Conservation (phyloP, 352 stramenopile species). For the Phytophthora chlamydospora region DNA sequence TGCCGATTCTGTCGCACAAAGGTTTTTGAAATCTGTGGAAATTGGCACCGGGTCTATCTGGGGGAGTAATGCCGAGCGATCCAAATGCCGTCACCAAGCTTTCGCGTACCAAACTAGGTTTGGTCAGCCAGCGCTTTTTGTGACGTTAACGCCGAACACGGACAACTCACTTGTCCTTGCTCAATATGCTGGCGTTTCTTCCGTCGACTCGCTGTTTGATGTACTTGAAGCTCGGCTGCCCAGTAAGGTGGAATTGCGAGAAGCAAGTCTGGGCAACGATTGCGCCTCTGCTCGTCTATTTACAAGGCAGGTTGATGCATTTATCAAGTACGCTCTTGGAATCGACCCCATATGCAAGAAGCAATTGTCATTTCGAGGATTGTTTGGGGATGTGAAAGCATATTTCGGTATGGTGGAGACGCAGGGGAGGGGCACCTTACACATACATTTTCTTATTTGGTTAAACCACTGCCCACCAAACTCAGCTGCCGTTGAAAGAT, state of each 20-base stretch:
- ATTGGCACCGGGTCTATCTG: background rate
- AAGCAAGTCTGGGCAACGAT: conserved; percentile 1
- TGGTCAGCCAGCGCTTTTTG: conserved; percentile 1
- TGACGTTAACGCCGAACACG: conserved; percentile 6
- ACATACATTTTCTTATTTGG: conserved; percentile 9
- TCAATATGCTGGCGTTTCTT: conserved; percentile 7
- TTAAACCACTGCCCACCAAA: conserved; percentile 1
- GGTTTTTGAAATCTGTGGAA: conserved; percentile 7
- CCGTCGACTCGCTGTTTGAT: conserved; percentile 3
- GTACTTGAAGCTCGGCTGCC: conserved; percentile 1
- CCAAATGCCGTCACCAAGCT: conserved; percentile 9
- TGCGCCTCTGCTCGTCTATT: conserved; percentile 4
- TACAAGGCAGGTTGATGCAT: background rate
- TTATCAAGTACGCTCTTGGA: background rate
- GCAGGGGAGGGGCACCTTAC: background rate
- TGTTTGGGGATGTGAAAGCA: conserved; percentile 3
- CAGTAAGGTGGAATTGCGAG: background rate
- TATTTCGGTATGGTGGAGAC: conserved; percentile 6
- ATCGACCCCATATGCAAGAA: background rate
- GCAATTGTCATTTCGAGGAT: background rate
- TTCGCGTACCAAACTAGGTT: conserved; percentile 7
- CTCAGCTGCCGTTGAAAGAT: background rate
- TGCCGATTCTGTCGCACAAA: no score
- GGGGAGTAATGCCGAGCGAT: conserved; percentile 6
- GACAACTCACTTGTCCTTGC: conserved; percentile 12